A percentile compares a stretch with the other conserved stretches of the same genome.
Evolutionary conservation across 495 filamentous ascomycete species (phyloP).

Genomic region (Trichoderma gamsii): DNA sequence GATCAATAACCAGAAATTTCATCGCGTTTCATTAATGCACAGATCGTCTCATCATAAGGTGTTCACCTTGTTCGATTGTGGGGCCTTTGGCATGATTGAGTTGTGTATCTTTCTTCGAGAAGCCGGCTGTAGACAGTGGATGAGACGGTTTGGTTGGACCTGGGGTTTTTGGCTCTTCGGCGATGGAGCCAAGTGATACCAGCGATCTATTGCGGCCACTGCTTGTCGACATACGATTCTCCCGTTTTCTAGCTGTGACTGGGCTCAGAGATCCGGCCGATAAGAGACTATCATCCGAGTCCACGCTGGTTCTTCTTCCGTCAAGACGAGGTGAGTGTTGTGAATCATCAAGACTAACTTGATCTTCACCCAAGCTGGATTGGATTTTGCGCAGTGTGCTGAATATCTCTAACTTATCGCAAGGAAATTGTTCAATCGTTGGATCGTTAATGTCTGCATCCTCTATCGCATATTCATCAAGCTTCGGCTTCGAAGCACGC

Average conservation of each 20-base stretch:
- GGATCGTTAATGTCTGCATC: constrained; percentile 44
- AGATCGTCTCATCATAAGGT: constrained; percentile 7
- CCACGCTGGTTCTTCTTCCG: background rate
- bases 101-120: background rate
- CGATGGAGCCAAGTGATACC: constrained; percentile 15
- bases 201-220: constrained; percentile 6
- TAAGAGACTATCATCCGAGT: constrained; percentile 1
- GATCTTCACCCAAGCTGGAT: constrained; percentile 41
- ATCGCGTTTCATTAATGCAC: background rate
- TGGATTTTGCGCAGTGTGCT: constrained; percentile 40
- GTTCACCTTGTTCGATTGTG: constrained; percentile 9
- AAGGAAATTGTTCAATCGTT: constrained; percentile 46
- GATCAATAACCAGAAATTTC: background rate
- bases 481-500: background rate
- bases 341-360: constrained; percentile 31
- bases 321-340: constrained; percentile 27
- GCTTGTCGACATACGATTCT: constrained; percentile 5
- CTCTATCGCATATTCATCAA: constrained; percentile 20
- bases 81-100: background rate
- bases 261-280: constrained; percentile 12
- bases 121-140: background rate
- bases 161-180: constrained; percentile 14
- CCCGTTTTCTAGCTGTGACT: constrained; percentile 4
- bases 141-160: background rate
- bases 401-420: constrained; percentile 40